Conservation (phyloP, 2,329 filamentous ascomycete genomes). For the Tolypocladium endophyticum region DNA sequence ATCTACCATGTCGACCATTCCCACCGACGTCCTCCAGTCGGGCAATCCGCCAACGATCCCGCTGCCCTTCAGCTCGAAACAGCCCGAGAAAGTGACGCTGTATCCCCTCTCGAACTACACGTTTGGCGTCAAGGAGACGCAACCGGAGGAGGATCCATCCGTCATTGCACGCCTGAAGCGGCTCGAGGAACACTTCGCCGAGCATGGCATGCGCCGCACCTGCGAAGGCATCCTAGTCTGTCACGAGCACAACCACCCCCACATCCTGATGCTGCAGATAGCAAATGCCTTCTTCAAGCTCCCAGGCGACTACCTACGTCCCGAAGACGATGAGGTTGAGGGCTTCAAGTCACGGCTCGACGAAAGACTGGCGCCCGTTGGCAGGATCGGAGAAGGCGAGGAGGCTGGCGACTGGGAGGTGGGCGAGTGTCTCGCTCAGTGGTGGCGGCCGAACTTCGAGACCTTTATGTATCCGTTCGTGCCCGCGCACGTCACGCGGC, state of each 20-base stretch:
- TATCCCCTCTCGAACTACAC: slow-evolving; percentile 98
- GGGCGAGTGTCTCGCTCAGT: slow-evolving; percentile 89
- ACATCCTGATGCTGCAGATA: slow-evolving; percentile 98
- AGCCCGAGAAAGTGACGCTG: slow-evolving; percentile 80
- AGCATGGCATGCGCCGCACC: slow-evolving; percentile 92
- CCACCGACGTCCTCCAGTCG: slow-evolving; percentile 64
- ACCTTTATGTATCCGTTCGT: slow-evolving; percentile 99
- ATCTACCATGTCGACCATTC: slow-evolving; percentile 68
- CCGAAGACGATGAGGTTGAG: slow-evolving; percentile 80
- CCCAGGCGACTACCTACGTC: slow-evolving; percentile 86
- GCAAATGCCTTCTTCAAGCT: slow-evolving; percentile 99
- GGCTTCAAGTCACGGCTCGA: slow-evolving; percentile 94
- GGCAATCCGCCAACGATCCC: slow-evolving; percentile 69
- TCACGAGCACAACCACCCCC: slow-evolving; percentile 97
- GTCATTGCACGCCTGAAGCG: slow-evolving; percentile 87
- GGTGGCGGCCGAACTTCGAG: slow-evolving; percentile 99
- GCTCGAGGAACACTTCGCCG: slow-evolving; percentile 87
- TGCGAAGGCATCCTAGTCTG: slow-evolving; percentile 96
- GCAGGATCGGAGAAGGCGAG: slow-evolving; percentile 73
- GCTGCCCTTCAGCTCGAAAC: slow-evolving; percentile 76
- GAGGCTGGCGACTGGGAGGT: slow-evolving; percentile 85
- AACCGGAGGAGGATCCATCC: slow-evolving; percentile 94
- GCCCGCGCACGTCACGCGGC: slow-evolving; percentile 86
- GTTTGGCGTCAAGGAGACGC: slow-evolving; percentile 95
- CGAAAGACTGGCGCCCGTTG: slow-evolving; percentile 87